Evolutionary conservation across 2,329 filamentous ascomycete species (phyloP).

Genomic region (Aureobasidium sp.): DNA sequence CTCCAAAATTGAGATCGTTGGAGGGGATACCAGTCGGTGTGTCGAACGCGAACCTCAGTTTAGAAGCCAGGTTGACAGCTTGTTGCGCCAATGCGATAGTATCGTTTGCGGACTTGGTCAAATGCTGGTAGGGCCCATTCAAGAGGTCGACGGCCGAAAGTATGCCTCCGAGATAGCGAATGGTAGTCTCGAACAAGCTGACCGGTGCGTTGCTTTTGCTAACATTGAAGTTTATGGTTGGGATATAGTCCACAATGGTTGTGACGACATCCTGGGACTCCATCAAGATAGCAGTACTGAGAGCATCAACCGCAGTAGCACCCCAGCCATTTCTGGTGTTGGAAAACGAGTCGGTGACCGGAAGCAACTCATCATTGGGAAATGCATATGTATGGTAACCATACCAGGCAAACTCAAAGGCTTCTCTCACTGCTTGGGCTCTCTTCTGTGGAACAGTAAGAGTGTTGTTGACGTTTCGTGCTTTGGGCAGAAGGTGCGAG

Average conservation of each 20-base stretch:
- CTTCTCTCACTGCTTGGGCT: slow-evolving; percentile 50
- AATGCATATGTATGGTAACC: slow-evolving; percentile 55
- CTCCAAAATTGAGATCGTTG: slow-evolving; percentile 55
- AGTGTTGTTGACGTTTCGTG: background rate
- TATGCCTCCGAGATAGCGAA: slow-evolving; percentile 75
- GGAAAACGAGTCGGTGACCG: slow-evolving; percentile 53
- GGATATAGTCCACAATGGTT: slow-evolving; percentile 62
- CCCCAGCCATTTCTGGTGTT: slow-evolving; percentile 80
- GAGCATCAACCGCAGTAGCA: slow-evolving; percentile 69
- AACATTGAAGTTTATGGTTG: slow-evolving; percentile 59
- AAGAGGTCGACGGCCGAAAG: slow-evolving; percentile 69
- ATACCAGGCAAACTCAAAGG: slow-evolving; percentile 62
- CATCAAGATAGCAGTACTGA: slow-evolving; percentile 76
- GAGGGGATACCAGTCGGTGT: slow-evolving; percentile 66
- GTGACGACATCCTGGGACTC: slow-evolving; percentile 56
- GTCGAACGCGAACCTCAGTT: slow-evolving; percentile 68
- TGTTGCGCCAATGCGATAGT: slow-evolving; percentile 57
- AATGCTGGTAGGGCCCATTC: slow-evolving; percentile 45
- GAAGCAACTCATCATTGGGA: slow-evolving; percentile 65
- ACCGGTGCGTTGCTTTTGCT: slow-evolving; percentile 44
- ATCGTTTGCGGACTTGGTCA: slow-evolving; percentile 25
- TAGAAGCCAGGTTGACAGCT: slow-evolving; percentile 59
- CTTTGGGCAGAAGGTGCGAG: background rate
- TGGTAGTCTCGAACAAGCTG: slow-evolving; percentile 83
- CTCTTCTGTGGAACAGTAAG: background rate